phyloP scores from a whole-genome alignment of 1,284 basidiomycete species.

The Sporisorium scitamineum region DNA sequence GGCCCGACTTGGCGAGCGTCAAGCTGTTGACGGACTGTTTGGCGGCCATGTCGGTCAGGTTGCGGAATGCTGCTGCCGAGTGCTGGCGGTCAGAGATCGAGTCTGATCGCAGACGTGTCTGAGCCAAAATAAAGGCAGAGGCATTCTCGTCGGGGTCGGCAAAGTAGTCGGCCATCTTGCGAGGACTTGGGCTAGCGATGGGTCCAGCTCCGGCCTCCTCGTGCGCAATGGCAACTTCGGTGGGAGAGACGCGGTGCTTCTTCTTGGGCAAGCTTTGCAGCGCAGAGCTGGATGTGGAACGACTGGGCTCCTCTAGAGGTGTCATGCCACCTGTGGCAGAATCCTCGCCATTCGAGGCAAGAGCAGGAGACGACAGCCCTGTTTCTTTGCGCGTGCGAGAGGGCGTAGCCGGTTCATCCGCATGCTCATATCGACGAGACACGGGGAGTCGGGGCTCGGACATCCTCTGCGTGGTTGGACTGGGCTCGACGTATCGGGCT shows the following conservation, averaged over 20 bases:
- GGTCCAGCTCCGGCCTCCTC: constrained; percentile 51
- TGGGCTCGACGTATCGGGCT: constrained; percentile 27
- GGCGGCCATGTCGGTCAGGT: constrained; percentile 16
- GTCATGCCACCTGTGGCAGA: constrained; percentile 2
- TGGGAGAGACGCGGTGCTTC: constrained; percentile 42
- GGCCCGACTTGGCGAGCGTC: constrained; percentile 30
- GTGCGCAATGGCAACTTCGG: constrained; percentile 50
- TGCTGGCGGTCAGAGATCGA: constrained; percentile 26
- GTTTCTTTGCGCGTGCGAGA: constrained; percentile 11
- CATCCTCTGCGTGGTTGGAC: constrained; percentile 34
- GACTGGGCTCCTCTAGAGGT: constrained; percentile 16
- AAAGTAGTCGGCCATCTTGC: constrained; percentile 45
- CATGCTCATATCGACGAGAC: constrained; percentile 8
- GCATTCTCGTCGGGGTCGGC: constrained; percentile 1
- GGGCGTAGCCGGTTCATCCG: constrained; percentile 11
- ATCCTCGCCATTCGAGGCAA: background rate
- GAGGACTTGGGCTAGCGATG: constrained; percentile 39
- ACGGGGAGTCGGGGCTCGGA: constrained; percentile 19
- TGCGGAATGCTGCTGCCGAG: constrained; percentile 1
- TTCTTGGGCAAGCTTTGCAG: constrained; percentile 49
- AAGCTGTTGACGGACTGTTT: constrained; percentile 14
- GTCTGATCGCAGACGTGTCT: constrained; percentile 19
- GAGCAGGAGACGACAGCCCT: background rate
- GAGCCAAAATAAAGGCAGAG: background rate
- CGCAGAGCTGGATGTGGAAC: background rate